Evolutionary conservation across 2,329 filamentous ascomycete species (phyloP).

Genomic region (Sporothrix protearum): DNA sequence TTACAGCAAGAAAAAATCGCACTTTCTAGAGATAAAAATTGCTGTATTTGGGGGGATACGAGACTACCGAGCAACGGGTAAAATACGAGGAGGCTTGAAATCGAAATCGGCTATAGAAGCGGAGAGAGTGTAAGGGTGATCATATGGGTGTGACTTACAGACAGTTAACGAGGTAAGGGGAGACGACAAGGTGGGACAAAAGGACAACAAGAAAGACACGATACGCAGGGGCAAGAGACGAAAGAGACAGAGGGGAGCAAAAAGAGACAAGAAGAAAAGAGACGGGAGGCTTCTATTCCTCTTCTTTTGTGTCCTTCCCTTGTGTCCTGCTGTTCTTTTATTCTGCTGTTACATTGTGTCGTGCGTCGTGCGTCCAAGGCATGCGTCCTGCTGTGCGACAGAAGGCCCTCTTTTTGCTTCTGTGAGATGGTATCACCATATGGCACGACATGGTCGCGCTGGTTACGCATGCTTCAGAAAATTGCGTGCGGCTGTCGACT

Average conservation of each 20-base stretch:
- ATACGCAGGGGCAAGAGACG: background rate
- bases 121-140: background rate
- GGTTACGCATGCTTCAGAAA: background rate
- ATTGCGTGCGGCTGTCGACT: background rate
- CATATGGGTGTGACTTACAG: background rate
- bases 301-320: background rate
- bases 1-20: background rate
- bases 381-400: conserved; percentile 6
- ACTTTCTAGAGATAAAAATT: background rate
- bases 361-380: background rate
- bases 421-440: conserved; percentile 8
- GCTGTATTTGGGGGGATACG: background rate
- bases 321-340: background rate
- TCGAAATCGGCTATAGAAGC: background rate
- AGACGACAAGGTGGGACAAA: conserved; percentile 2
- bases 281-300: conserved; percentile 1
- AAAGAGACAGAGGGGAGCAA: background rate
- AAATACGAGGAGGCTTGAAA: background rate
- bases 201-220: background rate
- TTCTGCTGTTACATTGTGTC: background rate
- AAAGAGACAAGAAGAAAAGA: conserved; percentile 7
- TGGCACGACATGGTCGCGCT: background rate
- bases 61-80: background rate
- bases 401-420: conserved; percentile 6
- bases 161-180: background rate